These are phyloP conservation scores for Aureobasidium mangrovei DNA, from an alignment of 2,329 filamentous ascomycete species.

Conservation along the genomic window DNA sequence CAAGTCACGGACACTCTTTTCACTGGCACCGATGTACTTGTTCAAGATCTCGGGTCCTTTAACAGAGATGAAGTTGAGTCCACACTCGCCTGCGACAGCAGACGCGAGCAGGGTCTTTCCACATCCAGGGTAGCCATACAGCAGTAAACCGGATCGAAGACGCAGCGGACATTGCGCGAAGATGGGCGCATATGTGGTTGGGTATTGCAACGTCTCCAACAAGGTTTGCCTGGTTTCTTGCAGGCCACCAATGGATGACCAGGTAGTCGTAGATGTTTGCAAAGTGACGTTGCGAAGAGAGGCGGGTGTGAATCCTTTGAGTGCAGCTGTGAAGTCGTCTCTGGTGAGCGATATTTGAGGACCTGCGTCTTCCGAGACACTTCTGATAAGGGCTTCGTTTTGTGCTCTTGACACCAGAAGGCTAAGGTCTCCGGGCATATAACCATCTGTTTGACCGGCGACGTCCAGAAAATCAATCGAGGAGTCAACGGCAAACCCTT, in stretches of 20 bases:
- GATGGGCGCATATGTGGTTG: constrained; percentile 94
- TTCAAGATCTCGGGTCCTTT: constrained; percentile 98
- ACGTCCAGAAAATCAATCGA: constrained; percentile 86
- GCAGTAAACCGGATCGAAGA: constrained; percentile 81
- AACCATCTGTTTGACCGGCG: constrained; percentile 89
- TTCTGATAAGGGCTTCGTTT: constrained; percentile 85
- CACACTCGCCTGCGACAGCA: constrained; percentile 94
- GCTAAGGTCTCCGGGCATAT: constrained; percentile 91
- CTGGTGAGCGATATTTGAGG: constrained; percentile 56
- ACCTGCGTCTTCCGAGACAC: constrained; percentile 44
- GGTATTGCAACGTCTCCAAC: constrained; percentile 90
- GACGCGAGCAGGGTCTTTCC: constrained; percentile 94
- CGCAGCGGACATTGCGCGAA: constrained; percentile 92
- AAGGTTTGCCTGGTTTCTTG: constrained; percentile 80
- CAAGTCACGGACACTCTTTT: constrained; percentile 90
- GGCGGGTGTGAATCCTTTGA: constrained; percentile 89
- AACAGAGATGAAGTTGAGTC: constrained; percentile 95
- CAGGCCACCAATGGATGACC: constrained; percentile 83
- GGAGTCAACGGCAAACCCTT: constrained; percentile 64
- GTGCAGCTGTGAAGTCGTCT: constrained; percentile 71
- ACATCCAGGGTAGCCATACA: constrained; percentile 93
- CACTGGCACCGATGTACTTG: constrained; percentile 96
- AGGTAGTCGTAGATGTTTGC: constrained; percentile 86
- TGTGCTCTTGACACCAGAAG: constrained; percentile 78
- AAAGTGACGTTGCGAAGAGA: constrained; percentile 90